These are phyloP conservation scores for Eutypella sp. DNA, from an alignment of 2,329 filamentous ascomycete genomes.

Conservation along the genomic window DNA sequence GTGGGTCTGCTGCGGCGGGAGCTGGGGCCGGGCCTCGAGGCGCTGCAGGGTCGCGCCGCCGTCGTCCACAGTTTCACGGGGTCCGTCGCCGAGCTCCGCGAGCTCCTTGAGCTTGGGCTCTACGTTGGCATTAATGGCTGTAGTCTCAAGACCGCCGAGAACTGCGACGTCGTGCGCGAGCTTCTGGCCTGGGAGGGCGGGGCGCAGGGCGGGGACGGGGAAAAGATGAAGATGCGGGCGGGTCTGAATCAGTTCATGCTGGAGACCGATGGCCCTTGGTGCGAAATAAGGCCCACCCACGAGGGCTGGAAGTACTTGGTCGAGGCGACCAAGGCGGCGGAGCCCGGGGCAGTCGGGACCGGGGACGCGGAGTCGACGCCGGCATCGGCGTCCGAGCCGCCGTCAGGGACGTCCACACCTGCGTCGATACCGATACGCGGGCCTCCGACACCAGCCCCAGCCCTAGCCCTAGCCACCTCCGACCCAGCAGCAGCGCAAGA, in stretches of 20 bases:
- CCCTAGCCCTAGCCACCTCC: too few relatives aligned
- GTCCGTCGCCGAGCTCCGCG: conserved; percentile 74
- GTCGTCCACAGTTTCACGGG: conserved; percentile 96
- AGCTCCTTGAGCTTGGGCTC: conserved; percentile 73
- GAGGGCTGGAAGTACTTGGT: conserved; percentile 70
- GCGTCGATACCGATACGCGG: conserved; percentile 5
- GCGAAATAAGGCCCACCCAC: conserved; percentile 86
- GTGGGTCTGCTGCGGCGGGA: conserved; percentile 60
- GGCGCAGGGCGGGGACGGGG: too few relatives aligned
- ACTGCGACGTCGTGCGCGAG: conserved; percentile 77
- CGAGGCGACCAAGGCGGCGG: conserved; percentile 24
- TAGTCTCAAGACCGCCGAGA: conserved; percentile 90
- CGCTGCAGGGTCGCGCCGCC: conserved; percentile 62
- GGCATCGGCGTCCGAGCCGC: conserved; percentile 11
- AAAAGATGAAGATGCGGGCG: too few relatives aligned
- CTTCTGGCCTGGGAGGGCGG: too few relatives aligned
- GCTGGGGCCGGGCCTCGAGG: conserved; percentile 55
- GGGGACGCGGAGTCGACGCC: conserved; percentile 7
- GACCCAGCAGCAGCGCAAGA: conserved; percentile 12
- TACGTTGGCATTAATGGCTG: conserved; percentile 97
- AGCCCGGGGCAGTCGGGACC: conserved; percentile 3
- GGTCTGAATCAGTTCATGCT: too few relatives aligned
- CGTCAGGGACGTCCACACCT: conserved; percentile 9
- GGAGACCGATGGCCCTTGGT: conserved; percentile 97
- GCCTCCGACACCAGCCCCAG: conserved; percentile 1